Evolutionary conservation across 805 yeast species (phyloP).

Genomic region (Clavispora carvajalis): DNA sequence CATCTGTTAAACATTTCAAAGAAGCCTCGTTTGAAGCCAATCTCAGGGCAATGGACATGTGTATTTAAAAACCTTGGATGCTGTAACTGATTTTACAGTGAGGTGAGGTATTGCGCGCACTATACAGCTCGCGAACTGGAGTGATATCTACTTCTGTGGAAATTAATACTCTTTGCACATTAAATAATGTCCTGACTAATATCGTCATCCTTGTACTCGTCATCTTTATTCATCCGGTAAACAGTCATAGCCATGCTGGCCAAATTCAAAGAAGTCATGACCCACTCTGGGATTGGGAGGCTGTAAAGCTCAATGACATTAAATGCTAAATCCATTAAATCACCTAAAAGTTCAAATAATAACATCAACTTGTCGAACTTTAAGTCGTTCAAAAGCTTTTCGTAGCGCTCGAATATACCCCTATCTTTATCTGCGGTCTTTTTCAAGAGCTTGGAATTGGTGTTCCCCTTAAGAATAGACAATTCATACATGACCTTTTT

Average conservation of each 20-base stretch:
- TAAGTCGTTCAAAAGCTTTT: constrained; percentile 37
- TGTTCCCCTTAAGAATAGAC: constrained; percentile 22
- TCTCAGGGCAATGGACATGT: constrained; percentile 8
- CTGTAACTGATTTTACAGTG: neutral
- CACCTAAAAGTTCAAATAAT: constrained; percentile 36
- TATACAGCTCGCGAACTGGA: neutral
- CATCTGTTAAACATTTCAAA: neutral
- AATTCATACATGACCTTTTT: constrained; percentile 34
- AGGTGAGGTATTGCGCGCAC: too few species aligned
- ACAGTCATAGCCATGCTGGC: constrained; percentile 44
- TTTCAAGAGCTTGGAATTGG: constrained; percentile 17
- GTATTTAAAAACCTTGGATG: neutral
- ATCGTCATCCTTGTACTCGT: constrained; percentile 41
- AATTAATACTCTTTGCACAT: neutral
- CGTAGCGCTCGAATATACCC: constrained; percentile 28
- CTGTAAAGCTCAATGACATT: constrained; percentile 35
- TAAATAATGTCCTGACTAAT: constrained; percentile 36
- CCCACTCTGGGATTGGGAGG: constrained; percentile 35
- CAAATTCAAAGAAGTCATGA: constrained; percentile 35
- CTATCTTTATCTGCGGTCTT: constrained; percentile 17
- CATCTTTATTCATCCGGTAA: constrained; percentile 46
- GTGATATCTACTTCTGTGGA: neutral
- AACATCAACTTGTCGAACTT: constrained; percentile 40
- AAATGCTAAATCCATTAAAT: constrained; percentile 35
- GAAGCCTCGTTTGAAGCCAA: constrained; percentile 2